phyloP scores from a whole-genome alignment of 1,284 basidiomycete genomes.

The Tremellales sp. region DNA sequence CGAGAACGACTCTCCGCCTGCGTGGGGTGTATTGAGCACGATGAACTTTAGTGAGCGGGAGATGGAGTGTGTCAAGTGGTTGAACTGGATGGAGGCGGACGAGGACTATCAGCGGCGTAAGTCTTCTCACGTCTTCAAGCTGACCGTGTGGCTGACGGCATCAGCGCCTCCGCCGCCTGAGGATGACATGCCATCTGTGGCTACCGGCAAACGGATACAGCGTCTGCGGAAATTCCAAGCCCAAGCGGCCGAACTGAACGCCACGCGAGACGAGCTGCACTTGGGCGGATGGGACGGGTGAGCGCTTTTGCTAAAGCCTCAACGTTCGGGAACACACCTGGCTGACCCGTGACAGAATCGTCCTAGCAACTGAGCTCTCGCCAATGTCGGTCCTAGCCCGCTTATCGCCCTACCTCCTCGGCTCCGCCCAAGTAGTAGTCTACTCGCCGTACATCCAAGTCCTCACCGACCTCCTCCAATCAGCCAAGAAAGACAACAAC shows the following conservation, averaged over 20 bases:
- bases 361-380: conserved; percentile 82
- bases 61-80: conserved; percentile 59
- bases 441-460: conserved; percentile 80
- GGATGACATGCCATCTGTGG: conserved; percentile 27
- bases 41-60: conserved; percentile 78
- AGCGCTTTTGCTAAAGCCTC: conserved; percentile 23
- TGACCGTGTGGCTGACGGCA: not conserved
- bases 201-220: conserved; percentile 29
- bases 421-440: conserved; percentile 80
- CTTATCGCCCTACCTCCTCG: conserved; percentile 70
- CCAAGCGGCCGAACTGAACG: conserved; percentile 53
- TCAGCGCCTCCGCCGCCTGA: conserved; percentile 36
- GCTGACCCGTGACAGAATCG: conserved; percentile 57
- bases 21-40: conserved; percentile 74
- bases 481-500: conserved; percentile 61
- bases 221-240: conserved; percentile 30
- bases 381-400: conserved; percentile 74
- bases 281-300: conserved; percentile 81
- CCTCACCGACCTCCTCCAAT: conserved; percentile 70
- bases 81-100: conserved; percentile 90
- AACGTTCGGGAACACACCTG: not conserved
- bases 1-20: conserved; percentile 87
- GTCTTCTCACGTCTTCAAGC: conserved; percentile 6
- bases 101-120: conserved; percentile 55
- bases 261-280: conserved; percentile 75